These are phyloP conservation scores for Colletotrichum tamarilloi DNA, from an alignment of 2,329 filamentous ascomycete species.

Conservation along the genomic window DNA sequence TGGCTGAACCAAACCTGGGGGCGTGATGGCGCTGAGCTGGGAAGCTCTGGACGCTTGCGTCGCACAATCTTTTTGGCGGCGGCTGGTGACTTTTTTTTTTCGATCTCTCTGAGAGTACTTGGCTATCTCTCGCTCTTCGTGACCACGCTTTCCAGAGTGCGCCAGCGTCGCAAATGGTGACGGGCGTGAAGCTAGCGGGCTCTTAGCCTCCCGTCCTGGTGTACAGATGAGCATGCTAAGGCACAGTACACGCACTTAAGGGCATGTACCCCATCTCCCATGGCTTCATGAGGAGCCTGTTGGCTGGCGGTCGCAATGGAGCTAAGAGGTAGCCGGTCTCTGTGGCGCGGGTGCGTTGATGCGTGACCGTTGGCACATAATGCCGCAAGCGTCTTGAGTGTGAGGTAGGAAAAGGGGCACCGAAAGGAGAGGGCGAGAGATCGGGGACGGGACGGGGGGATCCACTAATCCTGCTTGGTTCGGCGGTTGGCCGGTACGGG, in stretches of 20 bases:
- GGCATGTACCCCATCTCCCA: slow-evolving; percentile 5
- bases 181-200: slow-evolving; percentile 17
- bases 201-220: not conserved
- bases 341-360: not conserved
- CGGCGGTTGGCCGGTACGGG: slow-evolving; percentile 18
- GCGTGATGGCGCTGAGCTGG: slow-evolving; percentile 3
- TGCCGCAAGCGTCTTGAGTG: slow-evolving; percentile 3
- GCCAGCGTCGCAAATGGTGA: slow-evolving; percentile 1
- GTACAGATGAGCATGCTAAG: not conserved
- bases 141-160: not conserved
- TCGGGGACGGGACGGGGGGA: slow-evolving; percentile 11
- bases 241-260: slow-evolving; percentile 32
- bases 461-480: not conserved
- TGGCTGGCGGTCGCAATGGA: slow-evolving; percentile 28
- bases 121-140: not conserved
- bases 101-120: no score
- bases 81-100: not conserved
- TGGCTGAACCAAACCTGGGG: slow-evolving; percentile 11
- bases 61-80: not conserved
- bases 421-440: slow-evolving; percentile 14
- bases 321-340: not conserved
- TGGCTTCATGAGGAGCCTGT: slow-evolving; percentile 10
- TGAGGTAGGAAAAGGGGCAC: slow-evolving; percentile 25
- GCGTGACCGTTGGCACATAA: not conserved
- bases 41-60: slow-evolving; percentile 20